Evolutionary conservation across 495 filamentous ascomycete genomes (phyloP).

Genomic region (Aspergillus cristatus): DNA sequence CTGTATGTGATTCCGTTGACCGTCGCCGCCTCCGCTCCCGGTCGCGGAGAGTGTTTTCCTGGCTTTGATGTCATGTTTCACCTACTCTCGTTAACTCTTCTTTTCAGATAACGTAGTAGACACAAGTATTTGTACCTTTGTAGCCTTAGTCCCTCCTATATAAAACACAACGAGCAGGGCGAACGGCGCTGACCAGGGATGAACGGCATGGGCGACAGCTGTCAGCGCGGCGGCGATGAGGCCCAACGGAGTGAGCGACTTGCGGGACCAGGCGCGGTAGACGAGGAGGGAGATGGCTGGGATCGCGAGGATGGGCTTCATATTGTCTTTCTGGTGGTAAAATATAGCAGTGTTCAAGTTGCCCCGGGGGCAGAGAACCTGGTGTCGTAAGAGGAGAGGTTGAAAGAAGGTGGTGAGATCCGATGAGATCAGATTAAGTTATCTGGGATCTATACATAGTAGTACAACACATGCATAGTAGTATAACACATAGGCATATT

Average conservation of each 20-base stretch:
- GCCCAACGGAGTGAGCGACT: conserved; percentile 68
- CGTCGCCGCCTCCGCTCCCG: conserved; percentile 66
- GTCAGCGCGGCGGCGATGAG: conserved; percentile 61
- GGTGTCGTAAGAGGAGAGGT: not conserved
- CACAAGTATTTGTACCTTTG: too few relatives aligned
- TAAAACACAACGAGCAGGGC: conserved; percentile 78
- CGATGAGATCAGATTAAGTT: not conserved
- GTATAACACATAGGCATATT: too few relatives aligned
- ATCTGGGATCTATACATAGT: not conserved
- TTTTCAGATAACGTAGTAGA: too few relatives aligned
- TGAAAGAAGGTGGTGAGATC: not conserved
- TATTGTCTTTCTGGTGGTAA: conserved; percentile 18
- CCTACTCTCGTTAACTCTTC: conserved; percentile 24
- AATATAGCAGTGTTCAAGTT: not conserved
- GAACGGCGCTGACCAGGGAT: conserved; percentile 89
- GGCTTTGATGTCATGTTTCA: conserved; percentile 82
- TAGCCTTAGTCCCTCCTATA: conserved; percentile 70
- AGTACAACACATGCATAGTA: not conserved
- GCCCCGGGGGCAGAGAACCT: not conserved
- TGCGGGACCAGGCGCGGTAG: conserved; percentile 60
- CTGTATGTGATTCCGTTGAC: conserved; percentile 74
- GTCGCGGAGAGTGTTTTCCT: conserved; percentile 66
- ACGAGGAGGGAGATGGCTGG: conserved; percentile 54
- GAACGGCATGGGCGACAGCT: conserved; percentile 69
- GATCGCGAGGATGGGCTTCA: conserved; percentile 64